Evolutionary conservation across 164 flowering plant genomes (phyloP).

Genomic region (Annona squamosa): DNA sequence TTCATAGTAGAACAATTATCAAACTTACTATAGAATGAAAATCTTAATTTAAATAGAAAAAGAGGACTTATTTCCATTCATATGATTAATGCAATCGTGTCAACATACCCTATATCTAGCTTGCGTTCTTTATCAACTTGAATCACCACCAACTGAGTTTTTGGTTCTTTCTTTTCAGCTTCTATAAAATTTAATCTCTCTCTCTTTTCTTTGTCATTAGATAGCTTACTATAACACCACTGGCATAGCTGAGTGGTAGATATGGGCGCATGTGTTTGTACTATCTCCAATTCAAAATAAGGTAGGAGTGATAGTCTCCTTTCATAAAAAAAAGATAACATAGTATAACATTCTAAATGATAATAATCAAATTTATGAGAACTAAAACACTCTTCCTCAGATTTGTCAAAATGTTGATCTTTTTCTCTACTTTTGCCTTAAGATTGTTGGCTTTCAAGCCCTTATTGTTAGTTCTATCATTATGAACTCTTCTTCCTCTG

Average conservation of each 20-base stretch:
- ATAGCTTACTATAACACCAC: not conserved
- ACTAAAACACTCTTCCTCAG: conserved; percentile 5
- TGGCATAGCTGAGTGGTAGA: too few relatives aligned
- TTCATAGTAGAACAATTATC: conserved; percentile 15
- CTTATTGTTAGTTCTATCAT: conserved; percentile 1
- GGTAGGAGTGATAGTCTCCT: too few relatives aligned
- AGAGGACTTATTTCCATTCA: conserved; percentile 6
- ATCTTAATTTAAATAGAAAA: not conserved
- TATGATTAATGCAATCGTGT: not conserved
- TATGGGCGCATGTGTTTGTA: too few relatives aligned
- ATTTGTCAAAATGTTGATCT: conserved; percentile 7
- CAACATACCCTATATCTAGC: not conserved
- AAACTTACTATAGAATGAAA: conserved; percentile 18
- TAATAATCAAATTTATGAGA: conserved; percentile 4
- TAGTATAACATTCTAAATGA: conserved; percentile 8
- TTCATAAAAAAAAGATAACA: too few relatives aligned
- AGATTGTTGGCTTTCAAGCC: conserved; percentile 1
- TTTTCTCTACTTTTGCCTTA: not conserved
- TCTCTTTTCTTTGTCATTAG: conserved; percentile 6
- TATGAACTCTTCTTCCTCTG: conserved; percentile 6
- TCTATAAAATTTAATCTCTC: not conserved
- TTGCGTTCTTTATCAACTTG: not conserved
- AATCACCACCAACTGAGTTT: conserved; percentile 2
- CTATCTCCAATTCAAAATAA: too few relatives aligned
- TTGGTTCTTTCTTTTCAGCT: conserved; percentile 5